Percentiles rank a stretch among this genome's conserved stretches.
Conservation (phyloP, 2,329 filamentous ascomycete species). For the Paramyrothecium sp. region DNA sequence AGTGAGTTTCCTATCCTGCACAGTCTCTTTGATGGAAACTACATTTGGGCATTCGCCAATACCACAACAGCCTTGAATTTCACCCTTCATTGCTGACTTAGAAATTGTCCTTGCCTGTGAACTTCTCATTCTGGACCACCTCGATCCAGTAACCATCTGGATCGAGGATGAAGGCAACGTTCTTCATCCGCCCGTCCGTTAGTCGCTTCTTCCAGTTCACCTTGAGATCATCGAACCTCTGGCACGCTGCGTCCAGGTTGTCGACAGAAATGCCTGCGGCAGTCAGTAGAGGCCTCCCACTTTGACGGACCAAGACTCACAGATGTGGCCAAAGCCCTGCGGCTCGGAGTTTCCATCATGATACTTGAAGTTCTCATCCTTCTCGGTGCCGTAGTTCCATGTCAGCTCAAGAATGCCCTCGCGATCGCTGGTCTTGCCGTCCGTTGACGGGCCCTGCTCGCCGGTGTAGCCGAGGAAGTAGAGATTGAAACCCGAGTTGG, state of each 20-base stretch:
- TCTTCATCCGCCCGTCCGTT: conserved; percentile 90
- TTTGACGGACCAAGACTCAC: conserved; percentile 47
- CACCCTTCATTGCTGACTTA: conserved; percentile 23
- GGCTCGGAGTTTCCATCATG: conserved; percentile 91
- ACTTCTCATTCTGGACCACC: conserved; percentile 74
- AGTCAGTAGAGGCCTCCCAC: conserved; percentile 7
- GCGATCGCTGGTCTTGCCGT: conserved; percentile 58
- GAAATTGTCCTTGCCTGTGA: conserved; percentile 54
- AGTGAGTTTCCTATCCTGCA: too few relatives aligned
- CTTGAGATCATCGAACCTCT: conserved; percentile 77
- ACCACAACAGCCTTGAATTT: background rate
- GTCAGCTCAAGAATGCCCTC: conserved; percentile 91
- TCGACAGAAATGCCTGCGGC: conserved; percentile 72
- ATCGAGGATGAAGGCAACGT: conserved; percentile 87
- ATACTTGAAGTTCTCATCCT: conserved; percentile 79
- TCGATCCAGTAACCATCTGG: conserved; percentile 86
- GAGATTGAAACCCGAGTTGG: conserved; percentile 75
- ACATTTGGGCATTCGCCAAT: background rate
- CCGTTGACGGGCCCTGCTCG: conserved; percentile 49
- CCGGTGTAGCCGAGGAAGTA: conserved; percentile 87
- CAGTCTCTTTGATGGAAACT: too few relatives aligned
- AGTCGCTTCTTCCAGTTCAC: conserved; percentile 94
- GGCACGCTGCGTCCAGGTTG: conserved; percentile 82
- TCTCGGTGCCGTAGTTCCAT: conserved; percentile 82
- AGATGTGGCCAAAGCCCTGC: conserved; percentile 93